Evolutionary conservation across 2,329 filamentous ascomycete genomes (phyloP).

Genomic region (Emydomyces testavorans): DNA sequence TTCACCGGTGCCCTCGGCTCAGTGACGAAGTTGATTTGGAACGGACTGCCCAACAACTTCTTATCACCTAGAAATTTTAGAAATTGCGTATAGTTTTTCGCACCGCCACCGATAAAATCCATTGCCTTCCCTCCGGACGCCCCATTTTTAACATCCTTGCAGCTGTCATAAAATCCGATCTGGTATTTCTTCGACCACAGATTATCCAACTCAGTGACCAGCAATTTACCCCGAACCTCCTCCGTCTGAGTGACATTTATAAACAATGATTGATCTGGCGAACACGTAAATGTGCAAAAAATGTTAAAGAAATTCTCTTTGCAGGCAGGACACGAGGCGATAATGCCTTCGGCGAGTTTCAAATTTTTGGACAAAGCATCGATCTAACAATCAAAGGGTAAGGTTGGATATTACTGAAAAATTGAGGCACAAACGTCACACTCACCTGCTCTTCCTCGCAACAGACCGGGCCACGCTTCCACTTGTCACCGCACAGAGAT

Average conservation of each 20-base stretch:
- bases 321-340: slow-evolving; percentile 90
- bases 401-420: not conserved
- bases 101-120: slow-evolving; percentile 88
- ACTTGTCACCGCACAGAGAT: slow-evolving; percentile 74
- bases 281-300: slow-evolving; percentile 97
- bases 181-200: slow-evolving; percentile 76
- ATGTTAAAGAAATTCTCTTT: slow-evolving; percentile 97
- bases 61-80: slow-evolving; percentile 89
- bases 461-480: slow-evolving; percentile 73
- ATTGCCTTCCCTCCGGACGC: slow-evolving; percentile 88
- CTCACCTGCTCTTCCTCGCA: slow-evolving; percentile 64
- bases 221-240: slow-evolving; percentile 43
- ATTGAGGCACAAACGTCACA: slow-evolving; percentile 23
- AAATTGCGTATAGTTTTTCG: slow-evolving; percentile 76
- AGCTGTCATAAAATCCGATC: slow-evolving; percentile 84
- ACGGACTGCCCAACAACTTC: slow-evolving; percentile 79
- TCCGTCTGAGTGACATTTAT: slow-evolving; percentile 76
- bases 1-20: slow-evolving; percentile 47
- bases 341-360: slow-evolving; percentile 74
- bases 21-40: slow-evolving; percentile 87
- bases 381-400: slow-evolving; percentile 42
- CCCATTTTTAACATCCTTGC: slow-evolving; percentile 97
- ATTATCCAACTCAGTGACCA: slow-evolving; percentile 87
- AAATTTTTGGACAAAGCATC: slow-evolving; percentile 71
- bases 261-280: slow-evolving; percentile 89